phyloP scores from a whole-genome alignment of 2,329 filamentous ascomycete genomes.

The Niveomyces coronatus region DNA sequence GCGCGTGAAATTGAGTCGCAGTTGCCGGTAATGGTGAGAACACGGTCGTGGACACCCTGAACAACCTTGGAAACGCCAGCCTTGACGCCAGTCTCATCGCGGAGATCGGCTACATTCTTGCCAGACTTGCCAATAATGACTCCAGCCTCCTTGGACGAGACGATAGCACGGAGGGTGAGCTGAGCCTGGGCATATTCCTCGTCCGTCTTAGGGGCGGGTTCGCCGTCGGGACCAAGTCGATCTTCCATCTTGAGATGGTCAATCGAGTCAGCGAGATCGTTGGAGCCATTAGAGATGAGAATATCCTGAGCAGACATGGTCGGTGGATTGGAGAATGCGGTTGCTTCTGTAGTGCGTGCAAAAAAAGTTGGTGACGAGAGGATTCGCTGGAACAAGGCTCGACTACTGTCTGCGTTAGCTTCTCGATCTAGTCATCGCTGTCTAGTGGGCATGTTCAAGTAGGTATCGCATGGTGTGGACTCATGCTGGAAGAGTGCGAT shows the following conservation, averaged over 20 bases:
- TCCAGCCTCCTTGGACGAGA: slow-evolving; percentile 96
- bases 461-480: no score
- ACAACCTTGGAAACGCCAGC: slow-evolving; percentile 98
- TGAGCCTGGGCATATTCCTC: slow-evolving; percentile 92
- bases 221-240: slow-evolving; percentile 61
- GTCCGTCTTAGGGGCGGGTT: slow-evolving; percentile 79
- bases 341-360: not conserved
- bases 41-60: slow-evolving; percentile 91
- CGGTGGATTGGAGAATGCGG: slow-evolving; percentile 9
- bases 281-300: slow-evolving; percentile 44
- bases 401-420: no score
- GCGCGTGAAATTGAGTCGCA: slow-evolving; percentile 84
- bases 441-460: no score
- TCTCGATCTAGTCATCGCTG: no score
- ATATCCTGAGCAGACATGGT: slow-evolving; percentile 56
- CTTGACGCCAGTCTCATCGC: slow-evolving; percentile 96
- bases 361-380: slow-evolving; percentile 2
- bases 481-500: not conserved
- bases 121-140: slow-evolving; percentile 98
- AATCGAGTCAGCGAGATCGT: slow-evolving; percentile 49
- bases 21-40: slow-evolving; percentile 86
- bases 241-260: slow-evolving; percentile 59
- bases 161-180: slow-evolving; percentile 90
- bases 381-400: not conserved
- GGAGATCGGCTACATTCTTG: slow-evolving; percentile 94